These are phyloP conservation scores for Umbelopsis ramanniana DNA, from an alignment of 192 early-diverging fungal species.

Conservation along the genomic window DNA sequence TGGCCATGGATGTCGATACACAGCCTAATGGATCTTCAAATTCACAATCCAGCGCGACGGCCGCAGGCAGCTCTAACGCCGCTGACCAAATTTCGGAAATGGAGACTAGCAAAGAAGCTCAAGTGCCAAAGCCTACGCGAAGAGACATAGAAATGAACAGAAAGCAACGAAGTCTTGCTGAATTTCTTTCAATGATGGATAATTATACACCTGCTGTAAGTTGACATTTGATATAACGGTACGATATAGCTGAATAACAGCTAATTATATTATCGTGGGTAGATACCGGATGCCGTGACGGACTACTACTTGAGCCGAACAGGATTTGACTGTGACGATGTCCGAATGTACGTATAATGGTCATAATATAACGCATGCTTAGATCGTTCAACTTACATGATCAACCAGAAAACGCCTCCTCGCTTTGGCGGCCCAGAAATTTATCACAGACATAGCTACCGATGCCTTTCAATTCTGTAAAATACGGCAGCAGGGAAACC, in stretches of 20 bases:
- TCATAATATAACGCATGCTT: too few species aligned
- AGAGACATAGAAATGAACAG: constrained; percentile 58
- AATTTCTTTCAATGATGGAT: constrained; percentile 89
- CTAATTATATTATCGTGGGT: not conserved
- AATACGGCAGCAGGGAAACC: constrained; percentile 68
- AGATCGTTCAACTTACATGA: too few species aligned
- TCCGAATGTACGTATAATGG: constrained; percentile 62
- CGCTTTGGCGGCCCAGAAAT: constrained; percentile 85
- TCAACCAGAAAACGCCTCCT: constrained; percentile 69
- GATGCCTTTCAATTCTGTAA: constrained; percentile 86
- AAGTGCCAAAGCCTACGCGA: not conserved
- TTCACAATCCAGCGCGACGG: not conserved
- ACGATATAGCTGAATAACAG: not conserved
- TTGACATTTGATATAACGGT: not conserved
- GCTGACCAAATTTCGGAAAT: constrained; percentile 1
- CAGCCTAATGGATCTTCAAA: not conserved
- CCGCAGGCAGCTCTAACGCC: not conserved
- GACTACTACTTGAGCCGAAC: constrained; percentile 86
- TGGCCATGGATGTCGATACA: constrained; percentile 7
- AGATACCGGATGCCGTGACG: constrained; percentile 93
- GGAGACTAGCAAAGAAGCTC: not conserved
- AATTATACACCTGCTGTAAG: constrained; percentile 82
- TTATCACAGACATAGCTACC: constrained; percentile 82
- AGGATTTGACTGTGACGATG: constrained; percentile 82
- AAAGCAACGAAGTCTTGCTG: constrained; percentile 78